A percentile compares a stretch with the other conserved stretches of the same genome.
phyloP scores from a whole-genome alignment of 495 filamentous ascomycete genomes.

The Ramalina intermedia region DNA sequence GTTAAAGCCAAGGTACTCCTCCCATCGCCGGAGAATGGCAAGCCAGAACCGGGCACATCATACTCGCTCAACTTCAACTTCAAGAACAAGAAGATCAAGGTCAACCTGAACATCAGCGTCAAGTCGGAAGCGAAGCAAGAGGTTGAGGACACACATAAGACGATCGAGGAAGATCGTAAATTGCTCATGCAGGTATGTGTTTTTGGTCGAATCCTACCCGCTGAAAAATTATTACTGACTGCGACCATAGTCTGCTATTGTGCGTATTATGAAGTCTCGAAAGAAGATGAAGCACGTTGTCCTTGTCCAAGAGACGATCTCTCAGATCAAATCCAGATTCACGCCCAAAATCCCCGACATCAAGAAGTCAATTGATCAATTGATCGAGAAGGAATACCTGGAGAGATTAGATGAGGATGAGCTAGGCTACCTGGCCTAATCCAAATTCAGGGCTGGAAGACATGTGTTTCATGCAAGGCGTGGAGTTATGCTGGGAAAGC shows the following conservation, averaged over 20 bases:
- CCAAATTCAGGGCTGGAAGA: neutral
- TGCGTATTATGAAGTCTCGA: conserved; percentile 98
- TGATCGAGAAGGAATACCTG: conserved; percentile 98
- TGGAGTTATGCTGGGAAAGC: neutral
- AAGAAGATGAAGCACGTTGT: conserved; percentile 96
- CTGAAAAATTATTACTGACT: conserved; percentile 8
- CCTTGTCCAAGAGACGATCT: conserved; percentile 86
- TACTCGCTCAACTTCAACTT: conserved; percentile 85
- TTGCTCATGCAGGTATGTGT: conserved; percentile 82
- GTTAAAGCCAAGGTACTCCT: conserved; percentile 81
- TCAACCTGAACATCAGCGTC: conserved; percentile 89
- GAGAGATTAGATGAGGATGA: conserved; percentile 80
- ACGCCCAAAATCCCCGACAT: conserved; percentile 85
- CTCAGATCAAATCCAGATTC: conserved; percentile 88
- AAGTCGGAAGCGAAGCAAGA: conserved; percentile 93
- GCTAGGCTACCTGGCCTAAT: conserved; percentile 71
- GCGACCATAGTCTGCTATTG: conserved; percentile 70
- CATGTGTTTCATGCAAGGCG: neutral
- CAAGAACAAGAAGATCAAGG: conserved; percentile 92
- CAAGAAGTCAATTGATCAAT: conserved; percentile 98
- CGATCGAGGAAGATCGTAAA: conserved; percentile 95
- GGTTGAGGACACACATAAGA: conserved; percentile 95
- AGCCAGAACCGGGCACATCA: conserved; percentile 57
- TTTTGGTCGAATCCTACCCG: neutral
- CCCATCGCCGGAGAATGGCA: conserved; percentile 52